Evolutionary conservation across 768 basidiomycete species (phyloP).

Genomic region (Suillus fuscotomentosus): DNA sequence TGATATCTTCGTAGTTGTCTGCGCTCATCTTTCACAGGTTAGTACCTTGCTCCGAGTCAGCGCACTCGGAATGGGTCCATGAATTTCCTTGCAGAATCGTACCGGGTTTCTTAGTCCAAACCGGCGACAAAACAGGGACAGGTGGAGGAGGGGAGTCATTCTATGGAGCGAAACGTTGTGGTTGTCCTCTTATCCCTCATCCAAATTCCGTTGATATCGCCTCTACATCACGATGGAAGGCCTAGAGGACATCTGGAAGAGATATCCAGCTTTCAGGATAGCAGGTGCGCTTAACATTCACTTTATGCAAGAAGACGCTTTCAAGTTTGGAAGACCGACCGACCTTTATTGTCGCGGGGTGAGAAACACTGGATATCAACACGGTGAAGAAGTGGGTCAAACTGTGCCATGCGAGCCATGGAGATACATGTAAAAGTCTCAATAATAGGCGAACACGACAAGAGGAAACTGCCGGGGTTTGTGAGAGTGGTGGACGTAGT

Average conservation of each 20-base stretch:
- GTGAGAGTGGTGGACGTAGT: slow-evolving; percentile 6
- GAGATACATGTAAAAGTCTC: slow-evolving; percentile 3
- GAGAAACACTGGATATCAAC: slow-evolving; percentile 2
- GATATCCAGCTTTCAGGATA: neutral
- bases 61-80: neutral
- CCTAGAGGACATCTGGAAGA: neutral
- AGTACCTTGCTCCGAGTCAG: slow-evolving; percentile 4
- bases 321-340: slow-evolving; percentile 2
- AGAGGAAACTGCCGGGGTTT: neutral
- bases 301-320: slow-evolving; percentile 6
- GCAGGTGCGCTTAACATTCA: slow-evolving; percentile 1
- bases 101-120: slow-evolving; percentile 90
- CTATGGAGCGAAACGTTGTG: slow-evolving; percentile 58
- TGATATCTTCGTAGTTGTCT: too few relatives aligned
- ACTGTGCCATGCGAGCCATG: neutral
- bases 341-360: slow-evolving; percentile 7
- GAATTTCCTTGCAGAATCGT: slow-evolving; percentile 55
- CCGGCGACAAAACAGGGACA: slow-evolving; percentile 89
- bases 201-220: slow-evolving; percentile 2
- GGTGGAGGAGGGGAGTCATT: slow-evolving; percentile 94
- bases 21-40: slow-evolving; percentile 93
- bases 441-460: neutral
- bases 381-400: slow-evolving; percentile 6
- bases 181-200: neutral
- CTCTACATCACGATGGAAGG: neutral